These are phyloP conservation scores for Ophiosphaerella korrae DNA, from an alignment of 2,329 filamentous ascomycete species.

Conservation along the genomic window DNA sequence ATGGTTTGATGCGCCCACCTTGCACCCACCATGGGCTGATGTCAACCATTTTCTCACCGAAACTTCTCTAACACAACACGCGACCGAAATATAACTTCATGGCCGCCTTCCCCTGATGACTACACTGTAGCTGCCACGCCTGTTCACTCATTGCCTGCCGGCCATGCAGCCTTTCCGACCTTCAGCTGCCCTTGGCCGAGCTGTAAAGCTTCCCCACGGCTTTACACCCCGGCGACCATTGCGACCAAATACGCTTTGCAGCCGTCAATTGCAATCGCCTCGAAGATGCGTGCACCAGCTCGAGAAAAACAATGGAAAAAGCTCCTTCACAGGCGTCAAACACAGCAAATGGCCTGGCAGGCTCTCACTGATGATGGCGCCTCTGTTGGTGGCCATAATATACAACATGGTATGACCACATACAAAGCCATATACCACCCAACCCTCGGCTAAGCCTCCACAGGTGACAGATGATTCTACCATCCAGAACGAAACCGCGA, in stretches of 20 bases:
- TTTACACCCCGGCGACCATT: slow-evolving; percentile 28
- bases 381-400: slow-evolving; percentile 58
- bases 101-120: slow-evolving; percentile 13
- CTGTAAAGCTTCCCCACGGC: slow-evolving; percentile 33
- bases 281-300: slow-evolving; percentile 27
- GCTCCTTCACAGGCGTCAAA: slow-evolving; percentile 40
- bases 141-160: slow-evolving; percentile 17
- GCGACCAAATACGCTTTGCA: slow-evolving; percentile 21
- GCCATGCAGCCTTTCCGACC: slow-evolving; percentile 39
- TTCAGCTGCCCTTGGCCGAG: slow-evolving; percentile 28
- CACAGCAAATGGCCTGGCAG: slow-evolving; percentile 47
- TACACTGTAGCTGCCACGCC: slow-evolving; percentile 15
- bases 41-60: slow-evolving; percentile 12
- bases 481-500: slow-evolving; percentile 62
- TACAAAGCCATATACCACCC: no score
- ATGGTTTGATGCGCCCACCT: slow-evolving; percentile 27
- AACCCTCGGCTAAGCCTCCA: slow-evolving; percentile 6
- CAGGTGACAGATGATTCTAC: slow-evolving; percentile 44
- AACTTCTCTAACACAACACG: neutral
- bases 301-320: slow-evolving; percentile 27
- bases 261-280: slow-evolving; percentile 14
- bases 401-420: slow-evolving; percentile 62
- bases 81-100: no score
- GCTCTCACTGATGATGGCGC: slow-evolving; percentile 53
- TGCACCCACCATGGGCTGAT: slow-evolving; percentile 43